Base-by-base conservation (phyloP, 140 eudicot species). In the Anethum foeniculum region DNA sequence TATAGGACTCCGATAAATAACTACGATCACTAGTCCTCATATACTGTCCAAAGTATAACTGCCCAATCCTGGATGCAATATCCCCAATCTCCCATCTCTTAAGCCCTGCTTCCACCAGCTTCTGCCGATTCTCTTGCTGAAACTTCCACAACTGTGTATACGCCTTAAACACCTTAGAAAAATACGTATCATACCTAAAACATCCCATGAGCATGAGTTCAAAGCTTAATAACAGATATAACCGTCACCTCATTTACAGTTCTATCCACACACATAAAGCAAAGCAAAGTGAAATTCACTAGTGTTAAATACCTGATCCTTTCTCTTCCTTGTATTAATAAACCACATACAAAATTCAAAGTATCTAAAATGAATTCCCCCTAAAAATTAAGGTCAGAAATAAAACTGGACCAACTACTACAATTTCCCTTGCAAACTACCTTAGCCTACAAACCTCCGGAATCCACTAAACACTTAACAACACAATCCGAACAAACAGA, bases 21-120 rank as follows among this genome's bases (percentile, higher is more conserved):
- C 90, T 94, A 71, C 95, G 95, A 82, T 90, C 92, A 81, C 98
- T 88, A 28, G 98, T 92, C 86, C 97, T 87, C 98, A 92, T 94
- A 82, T 94, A 94, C 87, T 90, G 97, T 75, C 98, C 98, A 38
- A 94, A 94, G 82, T 92, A 92, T 78, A 94, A 91, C 87, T 94
- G 98, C 72, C 96, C 98, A 80, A 94, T 94, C 75, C 98, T 85
- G 10, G 97, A 94, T 46, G 98, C 98, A 85, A 94, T 94, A 79
- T 94, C 98, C 69, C 98, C 98, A 84, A 94, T 92, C 86, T 94
- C 98, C 97, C 97, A 94, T 90, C 98, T 88, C 86, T 92, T 90
- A 23, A 94, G 88, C 81, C 98, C 98, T 69, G 96, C 93, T 81
- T 94, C 98, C 82, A 94, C 97, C 79, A 94, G 91, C 87, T 90